These are phyloP conservation scores for Plasmopara viticola DNA, from an alignment of 352 stramenopile genomes.

Conservation along the genomic window DNA sequence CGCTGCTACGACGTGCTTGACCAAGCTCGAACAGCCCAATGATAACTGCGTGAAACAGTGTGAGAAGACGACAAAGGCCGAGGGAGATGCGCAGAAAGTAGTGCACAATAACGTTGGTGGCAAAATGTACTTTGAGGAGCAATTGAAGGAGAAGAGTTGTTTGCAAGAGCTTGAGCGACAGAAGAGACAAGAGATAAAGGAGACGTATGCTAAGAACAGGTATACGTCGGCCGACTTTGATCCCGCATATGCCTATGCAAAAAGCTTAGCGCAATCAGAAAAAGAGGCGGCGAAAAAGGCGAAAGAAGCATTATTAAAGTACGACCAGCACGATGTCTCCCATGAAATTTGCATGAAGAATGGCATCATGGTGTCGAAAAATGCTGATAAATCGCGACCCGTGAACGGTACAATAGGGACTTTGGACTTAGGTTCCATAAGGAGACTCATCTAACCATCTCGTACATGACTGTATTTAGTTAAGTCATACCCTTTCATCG, in stretches of 20 bases:
- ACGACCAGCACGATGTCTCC: slow-evolving; percentile 44
- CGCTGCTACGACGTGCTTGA: too few species aligned
- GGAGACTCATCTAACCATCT: background rate
- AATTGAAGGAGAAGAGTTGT: slow-evolving; percentile 54
- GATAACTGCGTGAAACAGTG: slow-evolving; percentile 32
- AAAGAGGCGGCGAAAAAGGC: slow-evolving; percentile 53
- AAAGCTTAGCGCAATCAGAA: slow-evolving; percentile 40
- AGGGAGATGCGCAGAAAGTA: slow-evolving; percentile 34
- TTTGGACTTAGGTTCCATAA: background rate
- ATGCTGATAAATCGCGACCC: slow-evolving; percentile 4
- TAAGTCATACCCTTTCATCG: slow-evolving; percentile 61
- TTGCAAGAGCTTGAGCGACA: slow-evolving; percentile 42
- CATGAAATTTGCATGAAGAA: slow-evolving; percentile 65
- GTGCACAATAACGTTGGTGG: slow-evolving; percentile 32
- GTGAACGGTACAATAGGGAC: slow-evolving; percentile 12
- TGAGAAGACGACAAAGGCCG: slow-evolving; percentile 31
- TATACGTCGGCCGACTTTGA: slow-evolving; percentile 48
- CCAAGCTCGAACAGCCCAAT: background rate
- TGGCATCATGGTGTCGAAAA: slow-evolving; percentile 42
- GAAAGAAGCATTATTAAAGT: slow-evolving; percentile 45
- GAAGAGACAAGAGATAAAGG: slow-evolving; percentile 32
- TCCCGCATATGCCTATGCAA: slow-evolving; percentile 45
- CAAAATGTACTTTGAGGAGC: slow-evolving; percentile 57
- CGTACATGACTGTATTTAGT: slow-evolving; percentile 11
- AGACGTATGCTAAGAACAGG: slow-evolving; percentile 39